Evolutionary conservation across 2,329 filamentous ascomycete genomes (phyloP).

Genomic region (Chaetomium olivaceum): DNA sequence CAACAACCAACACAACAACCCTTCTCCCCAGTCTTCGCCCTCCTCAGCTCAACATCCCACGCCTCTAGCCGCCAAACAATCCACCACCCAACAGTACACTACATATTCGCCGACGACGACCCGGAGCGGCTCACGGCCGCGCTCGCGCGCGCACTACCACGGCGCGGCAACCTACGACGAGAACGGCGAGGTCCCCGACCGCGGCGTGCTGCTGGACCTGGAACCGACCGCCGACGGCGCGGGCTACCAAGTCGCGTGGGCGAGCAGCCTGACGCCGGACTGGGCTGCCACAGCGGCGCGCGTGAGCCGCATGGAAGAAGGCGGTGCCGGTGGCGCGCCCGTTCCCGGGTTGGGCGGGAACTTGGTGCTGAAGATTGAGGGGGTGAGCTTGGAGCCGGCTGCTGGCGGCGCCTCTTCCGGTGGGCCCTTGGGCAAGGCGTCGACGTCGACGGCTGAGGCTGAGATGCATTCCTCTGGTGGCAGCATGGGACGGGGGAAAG

Average conservation of each 20-base stretch:
- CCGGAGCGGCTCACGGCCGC: conserved; percentile 71
- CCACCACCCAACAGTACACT: conserved; percentile 83
- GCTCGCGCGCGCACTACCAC: conserved; percentile 51
- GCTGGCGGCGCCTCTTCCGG: neutral
- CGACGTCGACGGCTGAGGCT: conserved; percentile 23
- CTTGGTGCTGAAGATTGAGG: conserved; percentile 65
- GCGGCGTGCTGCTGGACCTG: conserved; percentile 60
- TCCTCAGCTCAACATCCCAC: conserved; percentile 75
- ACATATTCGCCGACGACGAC: conserved; percentile 92
- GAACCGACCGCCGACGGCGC: conserved; percentile 43
- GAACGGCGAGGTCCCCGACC: conserved; percentile 36
- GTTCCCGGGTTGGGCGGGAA: conserved; percentile 32
- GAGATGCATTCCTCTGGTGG: conserved; percentile 35
- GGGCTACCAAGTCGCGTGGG: conserved; percentile 61
- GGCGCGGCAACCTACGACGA: conserved; percentile 31
- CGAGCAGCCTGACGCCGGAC: conserved; percentile 69
- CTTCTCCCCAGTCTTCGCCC: conserved; percentile 81
- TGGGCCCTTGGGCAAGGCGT: conserved; percentile 20
- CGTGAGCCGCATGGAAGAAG: conserved; percentile 45
- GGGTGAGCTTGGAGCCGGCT: conserved; percentile 40
- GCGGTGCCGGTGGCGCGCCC: conserved; percentile 36
- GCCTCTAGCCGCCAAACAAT: conserved; percentile 55
- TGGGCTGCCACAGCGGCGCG: conserved; percentile 63
- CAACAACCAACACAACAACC: conserved; percentile 39
- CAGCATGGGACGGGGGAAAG: conserved; percentile 38